These are phyloP conservation scores for Puccinellia tenuiflora DNA, from an alignment of 176 grass and related monocot species.

Conservation along the genomic window DNA sequence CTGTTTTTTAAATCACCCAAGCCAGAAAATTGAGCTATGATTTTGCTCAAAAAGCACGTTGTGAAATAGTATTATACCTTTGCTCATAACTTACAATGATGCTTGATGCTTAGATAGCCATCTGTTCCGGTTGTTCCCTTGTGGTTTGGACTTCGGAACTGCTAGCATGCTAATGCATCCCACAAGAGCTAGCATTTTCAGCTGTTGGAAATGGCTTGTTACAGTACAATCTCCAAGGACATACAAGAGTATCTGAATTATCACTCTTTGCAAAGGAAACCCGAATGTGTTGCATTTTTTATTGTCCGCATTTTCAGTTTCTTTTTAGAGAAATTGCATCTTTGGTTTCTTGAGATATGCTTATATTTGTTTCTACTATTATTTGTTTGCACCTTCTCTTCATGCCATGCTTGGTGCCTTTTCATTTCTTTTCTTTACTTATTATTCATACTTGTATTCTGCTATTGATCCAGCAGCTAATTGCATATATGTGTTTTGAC, in stretches of 20 bases:
- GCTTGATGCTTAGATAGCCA: too few relatives aligned
- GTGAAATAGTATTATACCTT: too few relatives aligned
- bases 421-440: not conserved
- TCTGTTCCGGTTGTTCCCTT: too few relatives aligned
- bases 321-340: not conserved
- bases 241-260: not conserved
- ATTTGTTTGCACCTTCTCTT: not conserved
- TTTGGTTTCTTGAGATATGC: not conserved
- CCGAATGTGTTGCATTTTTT: not conserved
- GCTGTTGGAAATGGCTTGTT: not conserved
- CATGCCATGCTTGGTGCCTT: not conserved
- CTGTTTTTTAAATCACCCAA: too few relatives aligned
- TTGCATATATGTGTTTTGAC: not conserved
- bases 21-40: too few relatives aligned
- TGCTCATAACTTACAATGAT: too few relatives aligned
- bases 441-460: not conserved
- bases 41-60: too few relatives aligned
- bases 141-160: too few relatives aligned
- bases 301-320: not conserved
- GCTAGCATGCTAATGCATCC: not conserved
- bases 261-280: not conserved
- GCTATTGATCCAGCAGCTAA: not conserved
- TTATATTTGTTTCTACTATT: not conserved
- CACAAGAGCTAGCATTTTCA: not conserved
- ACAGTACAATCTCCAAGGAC: not conserved